phyloP scores from a whole-genome alignment of 805 yeast species.

The Hagleromyces aurorensis region DNA sequence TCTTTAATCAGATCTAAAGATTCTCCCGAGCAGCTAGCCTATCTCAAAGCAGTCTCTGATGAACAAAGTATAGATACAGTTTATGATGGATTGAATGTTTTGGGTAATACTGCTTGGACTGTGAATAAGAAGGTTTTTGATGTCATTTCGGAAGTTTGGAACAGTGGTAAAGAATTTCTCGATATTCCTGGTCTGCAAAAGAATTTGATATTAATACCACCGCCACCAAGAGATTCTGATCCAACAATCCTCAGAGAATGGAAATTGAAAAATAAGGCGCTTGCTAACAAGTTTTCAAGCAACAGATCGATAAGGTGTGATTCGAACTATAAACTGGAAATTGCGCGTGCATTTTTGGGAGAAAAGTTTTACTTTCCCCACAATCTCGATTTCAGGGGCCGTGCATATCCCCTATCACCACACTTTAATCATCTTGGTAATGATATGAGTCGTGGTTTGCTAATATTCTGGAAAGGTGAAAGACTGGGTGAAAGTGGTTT shows the following conservation, averaged over 20 bases:
- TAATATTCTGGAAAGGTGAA: slow-evolving; percentile 72
- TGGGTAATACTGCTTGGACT: slow-evolving; percentile 90
- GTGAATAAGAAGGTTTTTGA: slow-evolving; percentile 66
- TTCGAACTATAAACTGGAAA: slow-evolving; percentile 85
- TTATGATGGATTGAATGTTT: slow-evolving; percentile 72
- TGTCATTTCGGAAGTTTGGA: slow-evolving; percentile 76
- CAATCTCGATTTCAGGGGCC: slow-evolving; percentile 73
- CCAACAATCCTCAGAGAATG: slow-evolving; percentile 66
- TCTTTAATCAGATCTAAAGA: slow-evolving; percentile 69
- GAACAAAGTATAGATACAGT: slow-evolving; percentile 57
- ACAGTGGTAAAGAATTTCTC: slow-evolving; percentile 65
- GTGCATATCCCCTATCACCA: slow-evolving; percentile 77
- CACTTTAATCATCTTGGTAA: slow-evolving; percentile 76
- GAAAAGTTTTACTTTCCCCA: slow-evolving; percentile 75
- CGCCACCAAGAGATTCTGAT: slow-evolving; percentile 59
- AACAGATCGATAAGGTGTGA: slow-evolving; percentile 88
- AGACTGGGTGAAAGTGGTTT: slow-evolving; percentile 57
- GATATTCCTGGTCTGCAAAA: slow-evolving; percentile 59
- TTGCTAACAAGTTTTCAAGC: slow-evolving; percentile 54
- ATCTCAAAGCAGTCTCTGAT: slow-evolving; percentile 75
- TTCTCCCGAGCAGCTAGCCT: slow-evolving; percentile 84
- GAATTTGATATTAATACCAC: slow-evolving; percentile 41
- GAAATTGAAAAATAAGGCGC: slow-evolving; percentile 49
- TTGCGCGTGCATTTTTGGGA: slow-evolving; percentile 86
- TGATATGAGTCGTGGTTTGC: slow-evolving; percentile 65